Base-by-base conservation (phyloP, 2,329 filamentous ascomycete species). In the Shiraia sp. region DNA sequence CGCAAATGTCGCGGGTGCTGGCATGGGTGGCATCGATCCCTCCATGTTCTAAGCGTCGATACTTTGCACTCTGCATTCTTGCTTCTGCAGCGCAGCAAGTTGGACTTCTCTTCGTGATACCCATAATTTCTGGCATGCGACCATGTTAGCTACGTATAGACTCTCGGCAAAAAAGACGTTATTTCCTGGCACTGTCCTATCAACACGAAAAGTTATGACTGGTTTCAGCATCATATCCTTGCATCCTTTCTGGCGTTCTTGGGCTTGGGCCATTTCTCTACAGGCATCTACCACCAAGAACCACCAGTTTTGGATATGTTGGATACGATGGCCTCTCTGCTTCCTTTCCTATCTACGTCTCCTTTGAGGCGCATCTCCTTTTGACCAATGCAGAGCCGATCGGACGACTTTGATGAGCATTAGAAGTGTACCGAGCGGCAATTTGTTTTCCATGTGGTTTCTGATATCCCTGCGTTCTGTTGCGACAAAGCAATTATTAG, bases 11-110 rank as follows among this genome's bases (percentile, higher is more conserved):
- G 78, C 76, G 16, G 75, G 74, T 31, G 74, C 74, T 42, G 79
- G 79, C 38, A 71, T 83, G 47, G 73, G 77, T 28, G 79, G 79
- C 41, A 79, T 82, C 57, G 77, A 77, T 46, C 76, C 79, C 46
- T 75, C 77, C 44, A 75, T 78, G 70, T 69, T 68, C 41, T 70
- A 58, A 55, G 19, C 25, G 8, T 22, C 12, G 27, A 15, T n/a
- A 15, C 12, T 10, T 26, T 35, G 46, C 33, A 31, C 32, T 47
- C 50, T 38, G 41, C 40, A 31, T 51, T 40, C 38, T 44, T 44
- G n/a, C 32, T 42, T 26, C 46, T 30, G 22, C 13, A n/a, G 9
- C 9, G 17, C 24, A 15, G 28, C 22, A 14, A 35, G 24, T n/a
- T 38, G 17, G 36, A 32, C 9, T 25, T 15, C 10, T 31, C 36